Conservation (phyloP, 2,329 filamentous ascomycete species). For the Phialophora macrospora region DNA sequence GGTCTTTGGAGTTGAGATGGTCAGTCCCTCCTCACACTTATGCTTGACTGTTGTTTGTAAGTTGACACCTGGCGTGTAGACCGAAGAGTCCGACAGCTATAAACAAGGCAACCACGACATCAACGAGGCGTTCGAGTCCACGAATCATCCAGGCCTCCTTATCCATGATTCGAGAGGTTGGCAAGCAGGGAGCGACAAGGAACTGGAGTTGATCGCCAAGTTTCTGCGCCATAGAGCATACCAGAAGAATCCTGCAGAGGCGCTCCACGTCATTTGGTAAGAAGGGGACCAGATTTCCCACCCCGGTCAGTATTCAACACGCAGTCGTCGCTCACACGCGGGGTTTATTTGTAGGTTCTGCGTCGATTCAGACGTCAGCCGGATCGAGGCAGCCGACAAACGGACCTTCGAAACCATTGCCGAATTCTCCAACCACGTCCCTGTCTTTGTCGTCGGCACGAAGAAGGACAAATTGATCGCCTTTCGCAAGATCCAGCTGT, state of each 20-base stretch:
- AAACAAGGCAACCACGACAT: constrained; percentile 44
- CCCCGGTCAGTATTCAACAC: too few relatives aligned
- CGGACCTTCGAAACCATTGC: constrained; percentile 43
- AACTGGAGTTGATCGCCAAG: constrained; percentile 41
- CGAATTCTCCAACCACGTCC: constrained; percentile 43
- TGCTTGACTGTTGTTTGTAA: constrained; percentile 35
- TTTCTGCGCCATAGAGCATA: constrained; percentile 43
- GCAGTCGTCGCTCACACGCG: constrained; percentile 5
- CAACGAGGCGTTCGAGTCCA: constrained; percentile 42
- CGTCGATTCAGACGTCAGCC: constrained; percentile 44
- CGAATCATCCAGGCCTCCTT: constrained; percentile 44
- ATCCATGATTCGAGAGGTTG: constrained; percentile 46
- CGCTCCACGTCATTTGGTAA: constrained; percentile 44
- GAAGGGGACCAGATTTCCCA: constrained; percentile 9
- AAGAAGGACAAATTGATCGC: constrained; percentile 45
- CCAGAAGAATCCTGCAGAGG: constrained; percentile 41
- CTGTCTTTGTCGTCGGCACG: constrained; percentile 44
- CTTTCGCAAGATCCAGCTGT: constrained; percentile 36
- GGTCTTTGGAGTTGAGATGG: constrained; percentile 44
- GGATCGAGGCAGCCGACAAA: constrained; percentile 44
- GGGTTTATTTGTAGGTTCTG: constrained; percentile 41
- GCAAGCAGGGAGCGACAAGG: constrained; percentile 44
- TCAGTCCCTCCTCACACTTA: constrained; percentile 30
- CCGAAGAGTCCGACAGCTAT: constrained; percentile 39
- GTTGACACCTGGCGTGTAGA: constrained; percentile 19